These are phyloP conservation scores for Globisporangium nunn DNA, from an alignment of 352 stramenopile genomes.

Conservation along the genomic window DNA sequence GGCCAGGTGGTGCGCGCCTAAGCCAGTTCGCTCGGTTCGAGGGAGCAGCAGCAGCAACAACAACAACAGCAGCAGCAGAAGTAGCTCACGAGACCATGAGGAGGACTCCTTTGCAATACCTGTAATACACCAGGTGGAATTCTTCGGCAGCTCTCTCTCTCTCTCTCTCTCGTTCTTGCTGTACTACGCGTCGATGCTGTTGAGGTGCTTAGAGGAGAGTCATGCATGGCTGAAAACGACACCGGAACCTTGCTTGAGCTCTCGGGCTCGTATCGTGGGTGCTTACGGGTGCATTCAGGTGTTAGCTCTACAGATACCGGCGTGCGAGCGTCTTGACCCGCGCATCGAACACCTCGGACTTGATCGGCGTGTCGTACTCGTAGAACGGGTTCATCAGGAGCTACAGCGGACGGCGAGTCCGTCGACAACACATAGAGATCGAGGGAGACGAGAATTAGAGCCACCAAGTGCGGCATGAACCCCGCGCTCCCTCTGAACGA, in stretches of 20 bases:
- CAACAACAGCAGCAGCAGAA: constrained; percentile 18
- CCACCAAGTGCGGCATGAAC: too few relatives aligned
- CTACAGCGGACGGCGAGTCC: constrained; percentile 20
- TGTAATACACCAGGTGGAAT: constrained; percentile 19
- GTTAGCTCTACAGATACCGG: constrained; percentile 65
- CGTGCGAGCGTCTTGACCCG: constrained; percentile 86
- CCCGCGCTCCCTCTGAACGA: too few relatives aligned
- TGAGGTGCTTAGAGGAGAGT: neutral
- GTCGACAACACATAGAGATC: too few relatives aligned
- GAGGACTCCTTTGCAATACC: constrained; percentile 52
- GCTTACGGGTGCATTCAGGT: too few relatives aligned
- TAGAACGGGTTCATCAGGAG: constrained; percentile 96
- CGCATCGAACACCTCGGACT: constrained; percentile 89
- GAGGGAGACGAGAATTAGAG: neutral
- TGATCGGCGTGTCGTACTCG: constrained; percentile 92
- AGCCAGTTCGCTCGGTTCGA: constrained; percentile 26
- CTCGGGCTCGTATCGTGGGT: too few relatives aligned
- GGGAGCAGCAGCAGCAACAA: neutral
- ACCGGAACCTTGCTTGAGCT: too few relatives aligned
- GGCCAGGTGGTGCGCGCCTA: constrained; percentile 89
- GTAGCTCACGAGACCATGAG: neutral
- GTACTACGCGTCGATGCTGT: neutral
- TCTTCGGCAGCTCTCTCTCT: constrained; percentile 15
- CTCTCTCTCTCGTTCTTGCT: neutral
- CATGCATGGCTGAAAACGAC: too few relatives aligned